Evolutionary conservation across 2,329 filamentous ascomycete species (phyloP).

Genomic region (Aspergillus pseudoviridinutans): DNA sequence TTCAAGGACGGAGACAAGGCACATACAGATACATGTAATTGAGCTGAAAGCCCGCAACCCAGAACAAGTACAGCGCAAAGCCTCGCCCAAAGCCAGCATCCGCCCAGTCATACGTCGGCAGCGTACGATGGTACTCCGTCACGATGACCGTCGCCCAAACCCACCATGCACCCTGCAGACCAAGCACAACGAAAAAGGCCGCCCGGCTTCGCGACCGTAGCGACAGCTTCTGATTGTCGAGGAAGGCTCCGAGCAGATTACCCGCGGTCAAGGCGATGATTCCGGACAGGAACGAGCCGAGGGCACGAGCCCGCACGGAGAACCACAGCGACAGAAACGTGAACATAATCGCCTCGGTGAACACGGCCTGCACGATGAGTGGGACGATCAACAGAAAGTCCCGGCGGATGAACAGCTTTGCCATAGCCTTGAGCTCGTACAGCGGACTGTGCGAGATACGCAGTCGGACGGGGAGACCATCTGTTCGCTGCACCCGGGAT

Average conservation of each 20-base stretch:
- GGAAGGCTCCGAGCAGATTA: constrained; percentile 62
- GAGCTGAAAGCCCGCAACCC: constrained; percentile 64
- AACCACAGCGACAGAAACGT: constrained; percentile 68
- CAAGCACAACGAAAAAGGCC: constrained; percentile 50
- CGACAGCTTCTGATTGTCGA: constrained; percentile 56
- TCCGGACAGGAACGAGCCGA: constrained; percentile 68
- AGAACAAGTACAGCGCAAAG: constrained; percentile 65
- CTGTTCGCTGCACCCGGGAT: constrained; percentile 58
- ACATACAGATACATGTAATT: constrained; percentile 68
- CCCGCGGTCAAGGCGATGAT: constrained; percentile 63
- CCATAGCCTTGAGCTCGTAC: constrained; percentile 58
- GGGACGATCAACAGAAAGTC: constrained; percentile 63
- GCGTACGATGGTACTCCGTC: constrained; percentile 54
- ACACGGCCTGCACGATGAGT: constrained; percentile 68
- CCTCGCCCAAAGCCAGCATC: constrained; percentile 60
- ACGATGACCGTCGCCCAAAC: constrained; percentile 65
- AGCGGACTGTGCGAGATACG: constrained; percentile 54
- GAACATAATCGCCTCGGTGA: constrained; percentile 68
- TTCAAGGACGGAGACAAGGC: neutral
- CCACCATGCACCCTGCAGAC: constrained; percentile 66
- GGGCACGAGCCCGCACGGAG: constrained; percentile 62
- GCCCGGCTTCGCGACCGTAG: constrained; percentile 53
- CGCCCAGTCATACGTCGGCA: constrained; percentile 64
- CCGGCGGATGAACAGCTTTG: constrained; percentile 56
- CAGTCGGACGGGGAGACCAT: constrained; percentile 60